Percentiles rank a stretch among this genome's conserved stretches.
Evolutionary conservation across 805 yeast species (phyloP).

Genomic region (Wickerhamomyces silvicola): DNA sequence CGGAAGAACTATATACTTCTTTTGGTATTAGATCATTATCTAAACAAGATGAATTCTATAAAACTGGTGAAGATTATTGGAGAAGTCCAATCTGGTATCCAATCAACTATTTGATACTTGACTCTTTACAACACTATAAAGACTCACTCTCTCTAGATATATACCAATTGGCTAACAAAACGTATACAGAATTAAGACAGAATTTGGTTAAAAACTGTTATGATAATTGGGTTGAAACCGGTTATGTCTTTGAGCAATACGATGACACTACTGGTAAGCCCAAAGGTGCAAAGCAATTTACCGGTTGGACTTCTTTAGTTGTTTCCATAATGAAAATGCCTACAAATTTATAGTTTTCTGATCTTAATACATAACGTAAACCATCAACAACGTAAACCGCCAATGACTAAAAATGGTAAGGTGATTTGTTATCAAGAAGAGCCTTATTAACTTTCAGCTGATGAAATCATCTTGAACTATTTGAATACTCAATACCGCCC

Average conservation of each 20-base stretch:
- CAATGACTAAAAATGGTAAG: background rate
- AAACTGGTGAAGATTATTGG: conserved; percentile 90
- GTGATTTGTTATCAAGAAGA: background rate
- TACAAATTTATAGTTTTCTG: conserved; percentile 23
- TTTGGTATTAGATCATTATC: conserved; percentile 82
- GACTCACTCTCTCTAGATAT: conserved; percentile 24
- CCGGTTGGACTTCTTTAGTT: conserved; percentile 90
- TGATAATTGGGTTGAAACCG: conserved; percentile 66
- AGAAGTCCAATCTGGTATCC: conserved; percentile 91
- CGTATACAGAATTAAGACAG: conserved; percentile 53
- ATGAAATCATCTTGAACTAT: conserved; percentile 29
- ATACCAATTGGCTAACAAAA: conserved; percentile 30
- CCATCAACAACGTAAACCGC: background rate
- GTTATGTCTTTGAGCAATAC: conserved; percentile 89
- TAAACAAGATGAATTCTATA: conserved; percentile 54
- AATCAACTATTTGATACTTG: conserved; percentile 77
- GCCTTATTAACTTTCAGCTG: conserved; percentile 16
- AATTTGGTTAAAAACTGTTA: conserved; percentile 66
- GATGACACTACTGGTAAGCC: conserved; percentile 70
- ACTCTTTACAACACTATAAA: conserved; percentile 55
- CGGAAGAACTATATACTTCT: conserved; percentile 67
- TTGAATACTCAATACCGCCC: conserved; percentile 40
- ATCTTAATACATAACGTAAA: background rate
- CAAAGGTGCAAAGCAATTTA: conserved; percentile 79
- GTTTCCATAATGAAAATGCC: conserved; percentile 83